Percentiles rank a stretch among this genome's conserved stretches.
Evolutionary conservation across 2,329 filamentous ascomycete genomes (phyloP).

Genomic region (Venturia carpophila): DNA sequence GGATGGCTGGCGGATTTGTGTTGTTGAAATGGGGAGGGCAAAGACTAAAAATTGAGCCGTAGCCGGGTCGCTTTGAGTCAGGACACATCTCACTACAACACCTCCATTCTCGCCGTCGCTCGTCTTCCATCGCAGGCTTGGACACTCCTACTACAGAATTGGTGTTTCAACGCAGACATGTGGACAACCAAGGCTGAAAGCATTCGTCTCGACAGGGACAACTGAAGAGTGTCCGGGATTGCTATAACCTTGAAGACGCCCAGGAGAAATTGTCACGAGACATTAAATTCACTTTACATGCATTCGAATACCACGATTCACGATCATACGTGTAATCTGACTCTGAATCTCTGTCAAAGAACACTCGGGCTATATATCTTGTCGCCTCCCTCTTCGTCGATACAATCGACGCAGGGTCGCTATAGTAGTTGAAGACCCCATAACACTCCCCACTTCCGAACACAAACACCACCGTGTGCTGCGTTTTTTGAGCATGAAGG

Average conservation of each 20-base stretch:
- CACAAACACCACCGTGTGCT: too few relatives aligned
- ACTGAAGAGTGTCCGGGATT: too few relatives aligned
- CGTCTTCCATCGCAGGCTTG: neutral
- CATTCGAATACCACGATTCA: too few relatives aligned
- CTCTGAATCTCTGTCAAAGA: too few relatives aligned
- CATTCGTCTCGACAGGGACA: too few relatives aligned
- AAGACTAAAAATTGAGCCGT: neutral
- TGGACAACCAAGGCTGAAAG: neutral
- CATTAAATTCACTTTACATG: too few relatives aligned
- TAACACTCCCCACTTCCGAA: neutral
- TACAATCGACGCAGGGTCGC: neutral
- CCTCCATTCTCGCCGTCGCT: neutral
- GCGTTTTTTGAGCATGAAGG: neutral
- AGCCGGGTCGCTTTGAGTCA: neutral
- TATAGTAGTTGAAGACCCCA: neutral
- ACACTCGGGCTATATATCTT: too few relatives aligned
- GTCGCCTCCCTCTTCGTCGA: too few relatives aligned
- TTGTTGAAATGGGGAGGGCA: neutral
- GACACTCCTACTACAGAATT: neutral
- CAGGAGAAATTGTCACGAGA: too few relatives aligned
- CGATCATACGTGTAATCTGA: too few relatives aligned
- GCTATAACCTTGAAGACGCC: too few relatives aligned
- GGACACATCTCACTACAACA: constrained; percentile 4
- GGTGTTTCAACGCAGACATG: neutral
- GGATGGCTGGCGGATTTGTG: neutral